Conservation (phyloP, 768 basidiomycete genomes). For the Leccinum imitatum region DNA sequence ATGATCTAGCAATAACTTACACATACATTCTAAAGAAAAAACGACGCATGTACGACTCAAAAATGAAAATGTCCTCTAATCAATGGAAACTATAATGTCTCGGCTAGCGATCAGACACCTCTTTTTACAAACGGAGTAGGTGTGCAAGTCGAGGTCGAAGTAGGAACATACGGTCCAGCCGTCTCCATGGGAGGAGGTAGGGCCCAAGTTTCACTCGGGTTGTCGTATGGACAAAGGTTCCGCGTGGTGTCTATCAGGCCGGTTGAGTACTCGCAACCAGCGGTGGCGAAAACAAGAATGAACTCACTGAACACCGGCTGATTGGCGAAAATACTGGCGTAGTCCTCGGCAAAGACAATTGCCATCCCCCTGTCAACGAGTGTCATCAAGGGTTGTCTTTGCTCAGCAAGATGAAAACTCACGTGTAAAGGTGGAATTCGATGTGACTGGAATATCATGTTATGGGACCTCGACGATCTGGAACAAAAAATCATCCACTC, state of each 20-base stretch:
- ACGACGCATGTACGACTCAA: background rate
- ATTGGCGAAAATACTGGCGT: background rate
- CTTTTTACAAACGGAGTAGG: constrained; percentile 3
- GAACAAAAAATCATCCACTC: background rate
- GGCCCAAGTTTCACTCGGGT: constrained; percentile 8
- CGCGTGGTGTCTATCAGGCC: constrained; percentile 8
- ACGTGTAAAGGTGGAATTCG: constrained; percentile 36
- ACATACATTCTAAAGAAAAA: background rate
- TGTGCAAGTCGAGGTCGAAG: constrained; percentile 2
- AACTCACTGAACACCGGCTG: constrained; percentile 3
- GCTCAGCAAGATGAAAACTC: background rate
- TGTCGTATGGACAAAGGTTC: constrained; percentile 10
- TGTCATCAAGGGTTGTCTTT: background rate
- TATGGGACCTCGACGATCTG: background rate
- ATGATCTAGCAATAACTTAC: background rate
- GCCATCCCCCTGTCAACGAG: constrained; percentile 10
- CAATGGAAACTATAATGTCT: background rate
- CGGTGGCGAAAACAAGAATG: background rate
- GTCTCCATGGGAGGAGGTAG: constrained; percentile 9
- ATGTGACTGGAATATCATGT: constrained; percentile 31
- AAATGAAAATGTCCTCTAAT: background rate
- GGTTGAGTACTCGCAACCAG: background rate
- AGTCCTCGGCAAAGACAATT: constrained; percentile 15
- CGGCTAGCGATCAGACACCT: background rate
- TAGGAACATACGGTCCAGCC: constrained; percentile 8